These are phyloP conservation scores for Salix koriyanagi DNA, from an alignment of 345 rosid species.

Conservation along the genomic window DNA sequence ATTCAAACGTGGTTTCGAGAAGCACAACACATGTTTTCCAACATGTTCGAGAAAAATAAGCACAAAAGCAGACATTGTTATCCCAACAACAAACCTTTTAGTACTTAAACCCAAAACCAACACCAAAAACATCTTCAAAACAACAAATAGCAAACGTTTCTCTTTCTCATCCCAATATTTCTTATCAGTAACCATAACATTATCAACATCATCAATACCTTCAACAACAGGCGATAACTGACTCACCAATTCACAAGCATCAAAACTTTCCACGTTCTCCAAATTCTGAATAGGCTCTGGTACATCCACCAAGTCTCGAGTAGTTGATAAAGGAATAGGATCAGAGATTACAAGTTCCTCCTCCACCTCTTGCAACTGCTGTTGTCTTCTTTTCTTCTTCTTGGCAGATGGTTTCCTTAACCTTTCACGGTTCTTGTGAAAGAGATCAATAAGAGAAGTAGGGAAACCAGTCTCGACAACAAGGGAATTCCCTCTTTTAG, in stretches of 20 bases:
- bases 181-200: background rate
- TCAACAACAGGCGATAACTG: background rate
- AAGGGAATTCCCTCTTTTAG: slow-evolving; percentile 61
- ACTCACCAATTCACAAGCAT: background rate
- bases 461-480: slow-evolving; percentile 91
- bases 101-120: slow-evolving; percentile 54
- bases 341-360: slow-evolving; percentile 21
- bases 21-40: slow-evolving; percentile 22
- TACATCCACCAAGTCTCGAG: background rate
- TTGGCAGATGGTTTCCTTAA: slow-evolving; percentile 48
- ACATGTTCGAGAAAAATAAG: slow-evolving; percentile 50
- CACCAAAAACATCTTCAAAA: slow-evolving; percentile 43
- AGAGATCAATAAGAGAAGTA: slow-evolving; percentile 76
- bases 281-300: background rate
- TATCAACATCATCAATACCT: background rate
- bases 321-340: background rate
- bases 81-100: slow-evolving; percentile 45
- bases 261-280: background rate
- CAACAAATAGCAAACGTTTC: slow-evolving; percentile 22
- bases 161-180: slow-evolving; percentile 16
- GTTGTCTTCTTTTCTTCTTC: slow-evolving; percentile 8
- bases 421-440: slow-evolving; percentile 76
- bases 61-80: slow-evolving; percentile 55
- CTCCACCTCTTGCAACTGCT: background rate
- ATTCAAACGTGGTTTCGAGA: slow-evolving; percentile 23